Percentiles rank a stretch among this genome's conserved stretches.
Evolutionary conservation across 495 filamentous ascomycete species (phyloP).

Genomic region (Podospora pseudoanserina): DNA sequence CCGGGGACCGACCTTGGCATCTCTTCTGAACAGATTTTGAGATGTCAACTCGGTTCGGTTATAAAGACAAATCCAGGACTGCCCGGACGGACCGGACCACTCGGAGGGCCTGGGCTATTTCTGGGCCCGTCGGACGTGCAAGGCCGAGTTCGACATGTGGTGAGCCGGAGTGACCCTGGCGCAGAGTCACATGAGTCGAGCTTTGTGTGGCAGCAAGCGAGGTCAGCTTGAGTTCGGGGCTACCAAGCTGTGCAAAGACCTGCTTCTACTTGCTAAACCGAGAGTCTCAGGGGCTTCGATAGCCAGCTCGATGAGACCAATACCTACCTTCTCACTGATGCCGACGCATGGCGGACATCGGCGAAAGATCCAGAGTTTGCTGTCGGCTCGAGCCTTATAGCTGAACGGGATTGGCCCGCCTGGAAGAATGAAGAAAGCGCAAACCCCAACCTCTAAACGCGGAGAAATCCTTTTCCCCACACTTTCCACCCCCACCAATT

Average conservation of each 20-base stretch:
- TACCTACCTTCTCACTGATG: too few species aligned
- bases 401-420: not conserved
- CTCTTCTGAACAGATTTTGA: not conserved
- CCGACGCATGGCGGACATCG: not conserved
- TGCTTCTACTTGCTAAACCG: not conserved
- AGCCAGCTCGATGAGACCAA: too few species aligned
- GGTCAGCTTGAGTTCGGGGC: not conserved
- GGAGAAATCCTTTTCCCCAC: slow-evolving; percentile 9
- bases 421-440: not conserved
- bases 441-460: not conserved
- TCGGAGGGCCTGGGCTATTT: not conserved
- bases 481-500: not conserved
- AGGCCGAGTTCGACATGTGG: slow-evolving; percentile 7
- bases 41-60: not conserved
- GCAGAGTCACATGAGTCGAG: slow-evolving; percentile 8
- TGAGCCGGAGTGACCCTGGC: slow-evolving; percentile 6
- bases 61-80: not conserved
- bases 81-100: not conserved
- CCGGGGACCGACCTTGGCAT: not conserved
- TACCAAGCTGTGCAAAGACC: not conserved
- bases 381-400: not conserved
- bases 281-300: too few species aligned
- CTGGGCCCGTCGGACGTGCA: not conserved
- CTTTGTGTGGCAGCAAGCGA: slow-evolving; percentile 4
- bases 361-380: not conserved